A percentile compares a stretch with the other conserved stretches of the same genome.
Evolutionary conservation across 1,284 basidiomycete genomes (phyloP).

Genomic region (Caloboletus firmus): DNA sequence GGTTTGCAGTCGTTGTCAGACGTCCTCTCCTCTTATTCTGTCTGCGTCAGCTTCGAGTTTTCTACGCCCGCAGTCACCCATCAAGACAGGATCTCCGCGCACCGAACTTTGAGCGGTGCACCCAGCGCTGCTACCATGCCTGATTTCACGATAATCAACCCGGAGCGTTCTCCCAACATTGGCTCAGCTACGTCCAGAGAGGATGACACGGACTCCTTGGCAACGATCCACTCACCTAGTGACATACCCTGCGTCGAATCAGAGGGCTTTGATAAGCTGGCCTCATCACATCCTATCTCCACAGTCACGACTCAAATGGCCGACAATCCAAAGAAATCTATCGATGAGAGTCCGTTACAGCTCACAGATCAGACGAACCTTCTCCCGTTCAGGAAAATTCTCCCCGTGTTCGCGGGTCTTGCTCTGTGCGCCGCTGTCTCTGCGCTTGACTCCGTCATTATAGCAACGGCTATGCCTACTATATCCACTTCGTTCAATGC

Average conservation of each 20-base stretch:
- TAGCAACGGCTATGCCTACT: conserved; percentile 69
- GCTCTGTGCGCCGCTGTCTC: conserved; percentile 59
- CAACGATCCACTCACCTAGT: conserved; percentile 1
- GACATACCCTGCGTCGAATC: not conserved
- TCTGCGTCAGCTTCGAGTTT: not conserved
- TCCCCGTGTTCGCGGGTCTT: conserved; percentile 62
- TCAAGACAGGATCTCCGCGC: conserved; percentile 1
- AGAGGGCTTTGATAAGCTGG: conserved; percentile 1
- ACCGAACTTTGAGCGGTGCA: not conserved
- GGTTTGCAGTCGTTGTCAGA: not conserved
- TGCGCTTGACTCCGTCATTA: conserved; percentile 62
- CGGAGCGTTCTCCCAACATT: not conserved
- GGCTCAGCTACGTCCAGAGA: not conserved
- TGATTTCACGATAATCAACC: not conserved
- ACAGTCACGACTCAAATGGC: conserved; percentile 4
- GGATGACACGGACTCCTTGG: conserved; percentile 1
- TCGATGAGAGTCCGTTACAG: conserved; percentile 13
- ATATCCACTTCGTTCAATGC: conserved; percentile 69
- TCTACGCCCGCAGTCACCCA: conserved; percentile 3
- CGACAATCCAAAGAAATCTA: conserved; percentile 1
- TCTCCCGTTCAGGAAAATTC: conserved; percentile 64
- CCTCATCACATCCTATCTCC: conserved; percentile 9
- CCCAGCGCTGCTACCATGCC: not conserved
- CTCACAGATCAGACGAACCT: conserved; percentile 79
- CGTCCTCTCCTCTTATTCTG: not conserved